Base-by-base conservation (phyloP, 306 rosid species). In the Prunus mume region DNA sequence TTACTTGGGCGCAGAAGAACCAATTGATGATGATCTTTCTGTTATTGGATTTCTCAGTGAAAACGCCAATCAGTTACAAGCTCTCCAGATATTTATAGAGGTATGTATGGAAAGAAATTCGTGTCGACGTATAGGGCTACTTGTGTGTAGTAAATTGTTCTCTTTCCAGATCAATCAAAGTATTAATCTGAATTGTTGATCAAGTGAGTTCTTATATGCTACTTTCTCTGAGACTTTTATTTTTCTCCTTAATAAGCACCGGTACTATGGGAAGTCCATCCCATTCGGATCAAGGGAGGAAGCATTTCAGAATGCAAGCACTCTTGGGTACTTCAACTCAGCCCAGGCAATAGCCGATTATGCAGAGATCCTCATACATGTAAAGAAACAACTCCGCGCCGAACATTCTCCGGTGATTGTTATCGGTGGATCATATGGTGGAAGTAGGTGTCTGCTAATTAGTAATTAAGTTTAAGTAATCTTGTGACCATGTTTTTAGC, bases 351-450 rank as follows among this genome's bases (percentile, higher is more conserved):
- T 93, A 64, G 96, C 91, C 66, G 95, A 93, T 78, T 93, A 93
- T 80, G 96, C 93, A 22, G 77, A 41, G 20, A 65, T 93, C 9
- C 56, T 93, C 41, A 69, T 88, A 34, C 83, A 91, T 51, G 34
- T 93, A 6, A 91, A 91, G 84, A 70, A 84, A 38, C 65, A 73
- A 58, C 65, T 85, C 3, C 46, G 66, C 0, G 88, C 96, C 9
- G 22, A 75, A 34, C 38, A 85, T 27, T 91, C 95, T 5, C 98
- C 97, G 0, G 83, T 89, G n/a, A 82, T 91, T 78, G 93, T 91
- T 2, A 54, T 93, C 25, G 98, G 98, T 68, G 98, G 86, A 60
- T 93, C 98, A 28, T 93, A 91, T 19, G 95, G 98, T 54, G 98
- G 95, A 93, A 93, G 98, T 93, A 19, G 83, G 95, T 85, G 3